Evolutionary conservation across 176 grass and related monocot genomes (phyloP).

Genomic region (Phoenix roebelenii): DNA sequence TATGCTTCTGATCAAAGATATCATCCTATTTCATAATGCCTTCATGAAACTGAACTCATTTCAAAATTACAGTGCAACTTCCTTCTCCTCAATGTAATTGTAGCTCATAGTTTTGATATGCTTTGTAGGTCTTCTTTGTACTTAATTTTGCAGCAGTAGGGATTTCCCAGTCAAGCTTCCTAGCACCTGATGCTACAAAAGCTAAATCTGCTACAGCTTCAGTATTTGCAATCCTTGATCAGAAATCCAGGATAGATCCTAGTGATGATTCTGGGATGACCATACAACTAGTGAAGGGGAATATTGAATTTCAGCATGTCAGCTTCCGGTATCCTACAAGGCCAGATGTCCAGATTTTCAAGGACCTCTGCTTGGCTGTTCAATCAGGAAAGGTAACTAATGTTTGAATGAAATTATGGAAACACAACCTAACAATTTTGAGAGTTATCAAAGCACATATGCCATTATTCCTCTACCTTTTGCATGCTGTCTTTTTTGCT

Average conservation of each 20-base stretch:
- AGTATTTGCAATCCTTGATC: constrained; percentile 15
- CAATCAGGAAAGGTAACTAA: constrained; percentile 5
- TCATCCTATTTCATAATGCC: not conserved
- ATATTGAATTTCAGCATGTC: constrained; percentile 11
- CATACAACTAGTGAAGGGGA: not conserved
- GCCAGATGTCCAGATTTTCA: constrained; percentile 6
- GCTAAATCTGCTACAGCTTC: constrained; percentile 10
- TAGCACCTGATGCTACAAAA: constrained; percentile 10
- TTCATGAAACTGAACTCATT: not conserved
- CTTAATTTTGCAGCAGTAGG: constrained; percentile 15
- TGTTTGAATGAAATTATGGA: no score
- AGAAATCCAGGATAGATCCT: constrained; percentile 8
- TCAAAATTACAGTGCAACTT: not conserved
- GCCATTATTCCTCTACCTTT: no score
- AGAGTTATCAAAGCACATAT: no score
- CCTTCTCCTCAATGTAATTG: not conserved
- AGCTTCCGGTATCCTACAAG: constrained; percentile 9
- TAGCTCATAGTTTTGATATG: not conserved
- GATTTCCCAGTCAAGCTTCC: constrained; percentile 13
- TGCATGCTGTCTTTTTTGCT: no score
- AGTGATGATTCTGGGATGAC: constrained; percentile 14
- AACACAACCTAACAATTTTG: no score
- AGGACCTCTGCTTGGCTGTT: constrained; percentile 2
- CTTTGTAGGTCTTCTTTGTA: constrained; percentile 12
- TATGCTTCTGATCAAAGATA: no score